These are phyloP conservation scores for Amanita rimosa DNA, from an alignment of 768 basidiomycete genomes.

Conservation along the genomic window DNA sequence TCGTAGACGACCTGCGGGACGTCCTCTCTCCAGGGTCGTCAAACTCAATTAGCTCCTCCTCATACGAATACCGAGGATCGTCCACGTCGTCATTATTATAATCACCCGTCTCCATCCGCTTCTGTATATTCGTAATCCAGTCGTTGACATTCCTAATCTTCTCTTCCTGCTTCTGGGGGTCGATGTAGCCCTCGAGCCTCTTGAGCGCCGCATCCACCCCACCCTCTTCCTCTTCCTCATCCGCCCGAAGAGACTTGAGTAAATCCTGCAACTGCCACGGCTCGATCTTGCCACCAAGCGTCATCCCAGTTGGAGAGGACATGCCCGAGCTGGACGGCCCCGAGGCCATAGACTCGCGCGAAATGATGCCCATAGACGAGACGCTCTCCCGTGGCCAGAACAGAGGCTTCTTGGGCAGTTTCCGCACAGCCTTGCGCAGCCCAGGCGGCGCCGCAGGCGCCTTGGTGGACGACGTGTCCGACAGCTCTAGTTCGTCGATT, in stretches of 20 bases:
- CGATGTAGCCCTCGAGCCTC: conserved; percentile 79
- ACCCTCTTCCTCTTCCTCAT: conserved; percentile 48
- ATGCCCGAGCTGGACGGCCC: conserved; percentile 30
- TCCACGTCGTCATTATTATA: conserved; percentile 42
- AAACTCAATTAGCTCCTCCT: conserved; percentile 21
- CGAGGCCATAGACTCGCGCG: conserved; percentile 48
- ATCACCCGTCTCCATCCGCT: conserved; percentile 53
- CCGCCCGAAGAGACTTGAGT: conserved; percentile 62
- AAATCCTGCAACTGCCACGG: conserved; percentile 79
- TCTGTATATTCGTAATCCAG: conserved; percentile 67
- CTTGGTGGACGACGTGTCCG: conserved; percentile 58
- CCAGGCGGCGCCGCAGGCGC: conserved; percentile 35
- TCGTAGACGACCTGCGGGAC: conserved; percentile 12
- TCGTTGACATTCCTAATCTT: conserved; percentile 71
- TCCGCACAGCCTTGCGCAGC: conserved; percentile 41
- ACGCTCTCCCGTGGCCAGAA: conserved; percentile 66
- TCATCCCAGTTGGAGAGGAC: conserved; percentile 26
- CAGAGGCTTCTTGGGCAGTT: conserved; percentile 74
- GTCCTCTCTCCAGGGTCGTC: conserved; percentile 12
- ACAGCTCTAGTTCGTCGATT: conserved; percentile 73
- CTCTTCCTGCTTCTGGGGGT: conserved; percentile 55
- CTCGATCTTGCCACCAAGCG: conserved; percentile 42
- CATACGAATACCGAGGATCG: conserved; percentile 39
- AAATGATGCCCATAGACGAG: conserved; percentile 69
- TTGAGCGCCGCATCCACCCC: conserved; percentile 77